Percentiles rank a stretch among this genome's conserved stretches.
Conservation (phyloP, 2,329 filamentous ascomycete genomes). For the Ophiostoma montium region DNA sequence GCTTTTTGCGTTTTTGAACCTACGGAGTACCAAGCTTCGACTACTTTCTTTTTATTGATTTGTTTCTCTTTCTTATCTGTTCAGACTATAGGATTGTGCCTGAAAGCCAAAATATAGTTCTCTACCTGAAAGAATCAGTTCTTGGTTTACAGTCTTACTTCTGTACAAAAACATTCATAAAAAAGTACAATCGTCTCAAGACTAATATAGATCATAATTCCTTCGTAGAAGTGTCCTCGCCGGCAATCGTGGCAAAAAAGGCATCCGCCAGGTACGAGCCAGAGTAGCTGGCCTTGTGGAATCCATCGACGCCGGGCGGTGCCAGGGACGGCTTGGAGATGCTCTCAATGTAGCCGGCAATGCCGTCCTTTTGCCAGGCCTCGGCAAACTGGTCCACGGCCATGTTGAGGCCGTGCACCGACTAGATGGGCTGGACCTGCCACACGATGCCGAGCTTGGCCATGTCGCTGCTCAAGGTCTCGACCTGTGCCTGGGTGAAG, state of each 20-base stretch:
- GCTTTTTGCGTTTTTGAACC: no score
- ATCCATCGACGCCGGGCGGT: constrained; percentile 5
- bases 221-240: constrained; percentile 6
- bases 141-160: no score
- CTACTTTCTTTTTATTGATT: no score
- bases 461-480: constrained; percentile 12
- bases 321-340: constrained; percentile 14
- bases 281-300: constrained; percentile 4
- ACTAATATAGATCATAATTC: not conserved
- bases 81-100: no score
- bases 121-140: no score
- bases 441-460: constrained; percentile 25
- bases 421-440: constrained; percentile 28
- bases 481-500: not conserved
- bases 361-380: constrained; percentile 22
- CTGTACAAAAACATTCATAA: no score
- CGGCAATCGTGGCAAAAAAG: constrained; percentile 1
- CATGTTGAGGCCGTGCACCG: constrained; percentile 22
- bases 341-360: constrained; percentile 21
- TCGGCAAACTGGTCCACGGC: constrained; percentile 21
- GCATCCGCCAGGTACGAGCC: constrained; percentile 4
- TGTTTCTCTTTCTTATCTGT: no score
- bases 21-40: no score
- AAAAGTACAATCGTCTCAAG: no score
- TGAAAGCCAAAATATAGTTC: no score